A percentile compares a stretch with the other conserved stretches of the same genome.
Conservation (phyloP, 805 yeast genomes). For the Starmerella lactis-condensi region DNA sequence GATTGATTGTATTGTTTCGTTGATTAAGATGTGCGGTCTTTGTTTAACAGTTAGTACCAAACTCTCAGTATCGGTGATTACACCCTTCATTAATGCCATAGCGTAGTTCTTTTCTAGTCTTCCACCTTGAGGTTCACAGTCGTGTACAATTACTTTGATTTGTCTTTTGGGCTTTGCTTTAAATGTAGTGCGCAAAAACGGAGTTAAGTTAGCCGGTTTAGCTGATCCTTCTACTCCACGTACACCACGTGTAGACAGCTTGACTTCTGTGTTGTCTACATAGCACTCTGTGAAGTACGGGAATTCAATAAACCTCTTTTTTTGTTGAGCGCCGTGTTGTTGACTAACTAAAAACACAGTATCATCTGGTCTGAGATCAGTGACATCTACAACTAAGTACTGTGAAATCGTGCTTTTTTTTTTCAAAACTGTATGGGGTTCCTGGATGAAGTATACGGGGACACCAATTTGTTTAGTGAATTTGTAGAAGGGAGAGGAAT, state of each 20-base stretch:
- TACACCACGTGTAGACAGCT: constrained; percentile 49
- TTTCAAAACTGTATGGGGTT: too few relatives aligned
- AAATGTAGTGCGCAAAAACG: constrained; percentile 20
- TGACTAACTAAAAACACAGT: too few relatives aligned
- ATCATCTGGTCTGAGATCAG: too few relatives aligned
- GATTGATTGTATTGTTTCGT: constrained; percentile 34
- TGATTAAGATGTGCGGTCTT: constrained; percentile 35
- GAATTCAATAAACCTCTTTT: constrained; percentile 43
- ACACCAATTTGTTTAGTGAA: too few relatives aligned
- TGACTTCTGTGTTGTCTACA: constrained; percentile 35
- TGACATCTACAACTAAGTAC: too few relatives aligned
- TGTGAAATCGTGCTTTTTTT: too few relatives aligned
- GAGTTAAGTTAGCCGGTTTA: constrained; percentile 62
- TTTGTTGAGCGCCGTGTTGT: too few relatives aligned
- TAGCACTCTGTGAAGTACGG: constrained; percentile 56
- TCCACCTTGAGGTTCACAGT: constrained; percentile 32
- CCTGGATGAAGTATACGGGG: too few relatives aligned
- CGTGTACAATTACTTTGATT: constrained; percentile 18
- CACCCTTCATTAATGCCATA: constrained; percentile 45
- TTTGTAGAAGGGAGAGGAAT: too few relatives aligned
- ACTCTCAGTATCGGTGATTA: constrained; percentile 24
- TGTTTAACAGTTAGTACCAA: constrained; percentile 27
- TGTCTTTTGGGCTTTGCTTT: constrained; percentile 1
- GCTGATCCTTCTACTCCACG: constrained; percentile 64
- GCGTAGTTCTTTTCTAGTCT: constrained; percentile 25